Base-by-base conservation (phyloP, 1,139 yeast genomes). In the Suhomyces kunorum region DNA sequence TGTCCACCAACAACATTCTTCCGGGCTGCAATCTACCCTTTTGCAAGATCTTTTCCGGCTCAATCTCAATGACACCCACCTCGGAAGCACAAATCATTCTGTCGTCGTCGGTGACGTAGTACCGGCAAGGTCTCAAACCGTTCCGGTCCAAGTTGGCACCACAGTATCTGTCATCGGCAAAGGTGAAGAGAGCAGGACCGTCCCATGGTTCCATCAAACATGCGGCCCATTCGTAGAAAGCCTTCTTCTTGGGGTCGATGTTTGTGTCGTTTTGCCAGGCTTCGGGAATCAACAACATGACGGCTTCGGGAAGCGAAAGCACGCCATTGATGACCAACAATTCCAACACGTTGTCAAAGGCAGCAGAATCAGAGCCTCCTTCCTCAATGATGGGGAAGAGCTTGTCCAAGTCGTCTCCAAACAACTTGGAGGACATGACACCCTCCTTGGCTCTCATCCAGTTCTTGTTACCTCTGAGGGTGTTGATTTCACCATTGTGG, bases 381-480 rank as follows among this genome's bases (percentile, higher is more conserved):
- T 92, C 98, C 67, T 92, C 98, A 52, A 92, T 90, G 58, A 92
- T 86, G 17, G 98, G 98, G 66, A 84, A 90, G 49, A 92, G 74
- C 61, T 84, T 82, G 58, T 89, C 97, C 63, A 90, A 76, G 54
- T 88, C 95, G 40, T 88, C 96, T 50, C 95, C 96, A 62, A 92
- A 90, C 47, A 87, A 75, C 45, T 80, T 75, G 3, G 96, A 86
- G 32, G 80, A 76, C 96, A 92, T 88, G 36, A 90, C 88, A 69
- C 98, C 98, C 72, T 92, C 98, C 67, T 95, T 87, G 32, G 98
- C 94, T 56, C 96, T 81, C 97, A 92, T 90, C 98, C 98, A 92
- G 66, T 92, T 92, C 68, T 89, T 92, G 77, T 92, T 92, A 56
- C 98, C 98, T 64, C 98, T 80, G 61, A 92, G 74, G 32, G 98